Evolutionary conservation across 73 alveolate species (phyloP).

Genomic region (Halteria grandinella): DNA sequence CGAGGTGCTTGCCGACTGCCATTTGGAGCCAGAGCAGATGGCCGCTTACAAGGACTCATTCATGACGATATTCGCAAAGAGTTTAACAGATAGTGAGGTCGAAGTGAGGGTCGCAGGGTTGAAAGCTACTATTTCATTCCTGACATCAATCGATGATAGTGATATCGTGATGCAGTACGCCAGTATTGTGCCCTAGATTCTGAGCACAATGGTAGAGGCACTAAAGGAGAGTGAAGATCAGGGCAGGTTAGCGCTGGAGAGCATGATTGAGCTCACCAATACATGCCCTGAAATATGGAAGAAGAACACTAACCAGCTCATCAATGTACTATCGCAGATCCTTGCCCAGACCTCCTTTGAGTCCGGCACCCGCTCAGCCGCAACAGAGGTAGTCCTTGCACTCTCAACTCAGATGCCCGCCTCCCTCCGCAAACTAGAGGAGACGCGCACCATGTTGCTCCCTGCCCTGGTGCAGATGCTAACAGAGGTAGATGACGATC

Average conservation of each 20-base stretch:
- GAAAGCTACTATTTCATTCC: constrained; percentile 56
- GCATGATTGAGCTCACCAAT: constrained; percentile 35
- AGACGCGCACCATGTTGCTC: constrained; percentile 21
- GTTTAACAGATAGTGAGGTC: constrained; percentile 40
- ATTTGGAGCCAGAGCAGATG: constrained; percentile 27
- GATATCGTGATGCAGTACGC: constrained; percentile 24
- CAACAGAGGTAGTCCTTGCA: constrained; percentile 39
- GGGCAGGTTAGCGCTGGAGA: constrained; percentile 27
- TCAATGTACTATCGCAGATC: constrained; percentile 19
- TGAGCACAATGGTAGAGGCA: constrained; percentile 46
- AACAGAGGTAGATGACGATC: constrained; percentile 48
- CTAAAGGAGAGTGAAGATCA: constrained; percentile 28
- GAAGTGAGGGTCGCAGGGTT: constrained; percentile 52
- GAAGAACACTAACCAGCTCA: neutral
- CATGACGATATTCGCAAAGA: constrained; percentile 34
- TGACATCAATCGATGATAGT: constrained; percentile 52
- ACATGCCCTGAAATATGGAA: constrained; percentile 54
- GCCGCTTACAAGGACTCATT: constrained; percentile 15
- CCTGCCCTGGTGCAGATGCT: constrained; percentile 48
- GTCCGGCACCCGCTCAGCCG: constrained; percentile 40
- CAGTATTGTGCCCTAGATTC: constrained; percentile 29
- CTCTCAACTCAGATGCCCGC: constrained; percentile 37
- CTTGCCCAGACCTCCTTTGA: constrained; percentile 17
- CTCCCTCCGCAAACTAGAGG: constrained; percentile 38
- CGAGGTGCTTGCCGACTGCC: constrained; percentile 41